Conservation (phyloP, 768 basidiomycete species). For the Trametes sanguinea region DNA sequence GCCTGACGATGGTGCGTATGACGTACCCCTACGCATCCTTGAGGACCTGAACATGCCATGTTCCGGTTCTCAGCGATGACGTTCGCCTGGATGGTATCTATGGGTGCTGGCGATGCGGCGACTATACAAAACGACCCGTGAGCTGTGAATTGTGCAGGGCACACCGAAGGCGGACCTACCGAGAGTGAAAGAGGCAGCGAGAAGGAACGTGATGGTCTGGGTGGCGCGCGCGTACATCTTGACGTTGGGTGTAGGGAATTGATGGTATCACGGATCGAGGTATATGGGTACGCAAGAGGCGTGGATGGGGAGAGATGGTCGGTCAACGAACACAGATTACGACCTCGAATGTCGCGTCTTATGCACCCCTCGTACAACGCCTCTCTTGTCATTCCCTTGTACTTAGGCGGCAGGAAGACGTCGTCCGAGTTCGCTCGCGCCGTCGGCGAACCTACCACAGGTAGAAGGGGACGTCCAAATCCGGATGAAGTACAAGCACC, state of each 20-base stretch:
- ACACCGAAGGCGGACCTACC: not conserved
- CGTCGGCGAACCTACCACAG: no score
- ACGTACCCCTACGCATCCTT: constrained; percentile 14
- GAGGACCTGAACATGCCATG: constrained; percentile 10
- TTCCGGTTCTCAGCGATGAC: constrained; percentile 17
- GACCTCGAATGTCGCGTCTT: not conserved
- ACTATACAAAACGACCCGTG: not conserved
- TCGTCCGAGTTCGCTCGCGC: not conserved
- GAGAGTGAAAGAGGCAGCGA: constrained; percentile 1
- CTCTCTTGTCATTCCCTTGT: constrained; percentile 1
- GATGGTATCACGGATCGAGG: constrained; percentile 12
- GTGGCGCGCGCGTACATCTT: constrained; percentile 12
- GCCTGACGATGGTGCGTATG: no score
- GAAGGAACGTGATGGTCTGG: constrained; percentile 16
- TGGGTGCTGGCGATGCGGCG: constrained; percentile 18
- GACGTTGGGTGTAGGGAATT: no score
- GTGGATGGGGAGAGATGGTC: not conserved
- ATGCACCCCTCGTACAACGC: not conserved
- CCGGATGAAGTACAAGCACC: not conserved
- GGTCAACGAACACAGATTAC: constrained; percentile 11
- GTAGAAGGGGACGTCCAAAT: constrained; percentile 7
- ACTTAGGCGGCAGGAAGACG: not conserved
- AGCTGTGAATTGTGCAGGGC: not conserved
- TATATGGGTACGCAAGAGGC: not conserved
- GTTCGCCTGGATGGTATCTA: constrained; percentile 16